Base-by-base conservation (phyloP, 768 basidiomycete genomes). In the Russula virescens region DNA sequence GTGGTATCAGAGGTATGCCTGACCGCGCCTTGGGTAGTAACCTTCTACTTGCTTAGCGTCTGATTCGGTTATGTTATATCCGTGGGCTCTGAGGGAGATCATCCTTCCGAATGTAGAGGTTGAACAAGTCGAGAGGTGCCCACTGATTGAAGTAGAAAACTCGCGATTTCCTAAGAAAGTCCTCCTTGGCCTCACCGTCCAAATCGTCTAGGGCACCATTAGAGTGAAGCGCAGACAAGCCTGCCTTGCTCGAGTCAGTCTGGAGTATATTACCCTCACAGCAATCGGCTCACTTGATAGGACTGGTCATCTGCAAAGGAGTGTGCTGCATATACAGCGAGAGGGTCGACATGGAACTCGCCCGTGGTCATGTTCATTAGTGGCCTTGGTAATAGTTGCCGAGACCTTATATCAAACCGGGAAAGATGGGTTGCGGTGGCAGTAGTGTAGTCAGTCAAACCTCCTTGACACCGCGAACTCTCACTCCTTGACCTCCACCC, bases 91-190 rank as follows among this genome's bases (percentile, higher is more conserved):
- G 46, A 52, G 11, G 54, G 45, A 34, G n/a, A 40, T 54, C 16
- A 55, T 21, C 45, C 34, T 42, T 49, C 26, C 26, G 5, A 43
- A 43, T 34, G 21, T 53, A n/a, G 51, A 38, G 35, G 16, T 13
- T 0, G 23, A 35, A 25, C 14, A 52, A 45, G 21, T 40, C 47
- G 48, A 43, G 21, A 31, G 26, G 34, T 28, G 57, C 38, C 74
- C 60, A 83, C 84, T 75, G 75, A 73, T 88, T 90, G 73, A 89
- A 91, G 73, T 88, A 91, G 70, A 87, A 91, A 0, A 89, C 78
- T 19, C 81, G 77, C 1, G 83, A 82, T 43, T 78, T 79, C 11
- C 81, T 77, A 38, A 85, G 61, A 34, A 82, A 73, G 26, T 83
- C 80, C 16, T 80, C 79, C 59, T 68, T 73, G 38, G 80, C 75